Evolutionary conservation across 352 stramenopile genomes (phyloP), one percentile per base, ranked within the genome.

Genomic region (Pythium aquatile): DNA sequence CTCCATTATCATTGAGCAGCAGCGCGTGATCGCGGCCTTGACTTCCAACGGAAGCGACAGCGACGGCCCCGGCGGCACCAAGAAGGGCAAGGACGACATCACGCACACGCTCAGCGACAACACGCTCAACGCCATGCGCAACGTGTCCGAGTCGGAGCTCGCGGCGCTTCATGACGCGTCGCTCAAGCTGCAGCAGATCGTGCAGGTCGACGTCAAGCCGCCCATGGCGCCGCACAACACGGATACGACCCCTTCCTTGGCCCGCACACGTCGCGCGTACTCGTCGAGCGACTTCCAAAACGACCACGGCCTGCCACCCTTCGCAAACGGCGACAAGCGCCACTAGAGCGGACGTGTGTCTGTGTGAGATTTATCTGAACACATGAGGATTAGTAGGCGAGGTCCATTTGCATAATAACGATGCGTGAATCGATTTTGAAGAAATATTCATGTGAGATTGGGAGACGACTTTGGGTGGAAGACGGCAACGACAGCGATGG

Each of bases 1-100:
- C 14, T 74, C 69, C 14, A 81, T 81, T 59, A 81, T 81, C 61
- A 67, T 81, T 9, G 74, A 81, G 63, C 74, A 81, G 60, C 74
- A 81, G 65, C 74, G 74, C 13, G 68, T 81, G 33, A 81, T 81
- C 49, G 40, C 67, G 4, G 74, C 67, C 3, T 42, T 81, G 3
- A 76, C 74, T 3, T 52, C 57, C 11, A 76, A 58, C 20, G 74
- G 74, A 5, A 78, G 68, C 35, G 74, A 81, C 40, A 81, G 65
- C 48, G 74, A 81, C 28, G 58, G 47, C 14, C 49, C 26, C 2
- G 39, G 52, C 2, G 44, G 33, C 14, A 30, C 49, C 0, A 51
- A 14, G 16, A 70, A 65, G 35, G 42, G 56, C 39, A 74, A 73
- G 24, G 62, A 77, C 20, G 71, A 75, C 30, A 61, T 78, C 16